Conservation (phyloP, 768 basidiomycete species). For the Suillus spraguei region DNA sequence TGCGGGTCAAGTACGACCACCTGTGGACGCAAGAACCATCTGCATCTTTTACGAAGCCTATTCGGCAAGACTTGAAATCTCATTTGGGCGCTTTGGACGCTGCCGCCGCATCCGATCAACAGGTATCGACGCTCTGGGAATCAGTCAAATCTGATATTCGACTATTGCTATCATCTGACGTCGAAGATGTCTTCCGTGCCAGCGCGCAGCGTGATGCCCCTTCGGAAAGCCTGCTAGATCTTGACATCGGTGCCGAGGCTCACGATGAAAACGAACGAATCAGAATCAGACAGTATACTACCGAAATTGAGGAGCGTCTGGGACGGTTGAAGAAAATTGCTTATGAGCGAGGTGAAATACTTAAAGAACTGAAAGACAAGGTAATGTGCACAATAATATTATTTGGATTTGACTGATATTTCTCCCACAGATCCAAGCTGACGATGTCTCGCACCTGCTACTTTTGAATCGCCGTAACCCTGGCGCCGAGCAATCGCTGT, state of each 20-base stretch:
- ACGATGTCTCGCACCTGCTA: constrained; percentile 95
- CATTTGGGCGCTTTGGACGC: constrained; percentile 73
- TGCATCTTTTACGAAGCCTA: constrained; percentile 65
- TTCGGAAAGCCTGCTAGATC: constrained; percentile 61
- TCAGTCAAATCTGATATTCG: constrained; percentile 64
- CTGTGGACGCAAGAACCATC: constrained; percentile 87
- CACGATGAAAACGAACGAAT: constrained; percentile 68
- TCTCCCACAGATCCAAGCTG: constrained; percentile 74
- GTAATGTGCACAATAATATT: constrained; percentile 39
- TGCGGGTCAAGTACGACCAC: constrained; percentile 86
- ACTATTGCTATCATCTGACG: constrained; percentile 57
- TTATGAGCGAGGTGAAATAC: constrained; percentile 79
- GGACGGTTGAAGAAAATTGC: constrained; percentile 80
- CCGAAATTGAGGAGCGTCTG: constrained; percentile 78
- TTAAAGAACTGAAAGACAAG: constrained; percentile 97
- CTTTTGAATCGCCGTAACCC: constrained; percentile 87
- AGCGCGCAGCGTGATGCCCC: constrained; percentile 44
- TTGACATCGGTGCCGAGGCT: constrained; percentile 64
- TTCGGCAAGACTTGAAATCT: constrained; percentile 79
- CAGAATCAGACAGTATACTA: constrained; percentile 66
- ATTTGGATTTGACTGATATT: constrained; percentile 2
- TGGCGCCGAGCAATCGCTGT: constrained; percentile 83
- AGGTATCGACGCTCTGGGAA: constrained; percentile 75
- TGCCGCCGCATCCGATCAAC: constrained; percentile 76
- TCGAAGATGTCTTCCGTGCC: constrained; percentile 66